Conservation (phyloP, 306 rosid genomes). For the Oxytropis ochrocephala region DNA sequence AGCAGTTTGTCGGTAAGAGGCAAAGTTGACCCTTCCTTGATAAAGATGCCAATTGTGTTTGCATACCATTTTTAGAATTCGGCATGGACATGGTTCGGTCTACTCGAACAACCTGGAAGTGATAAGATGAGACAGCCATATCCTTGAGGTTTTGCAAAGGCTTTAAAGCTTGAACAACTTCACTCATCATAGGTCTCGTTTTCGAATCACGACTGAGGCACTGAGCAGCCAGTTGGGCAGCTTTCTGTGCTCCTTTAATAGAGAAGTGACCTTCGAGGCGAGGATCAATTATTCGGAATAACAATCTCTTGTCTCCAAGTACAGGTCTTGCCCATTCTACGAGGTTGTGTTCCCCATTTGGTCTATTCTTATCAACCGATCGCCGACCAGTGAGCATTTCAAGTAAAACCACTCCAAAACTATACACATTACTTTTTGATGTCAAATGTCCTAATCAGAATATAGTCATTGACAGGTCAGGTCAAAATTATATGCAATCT, state of each 20-base stretch:
- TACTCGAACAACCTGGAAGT: slow-evolving; percentile 57
- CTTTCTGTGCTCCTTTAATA: slow-evolving; percentile 74
- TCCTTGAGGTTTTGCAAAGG: slow-evolving; percentile 78
- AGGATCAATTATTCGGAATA: slow-evolving; percentile 67
- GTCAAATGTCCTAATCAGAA: slow-evolving; percentile 72
- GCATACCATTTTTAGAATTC: slow-evolving; percentile 45
- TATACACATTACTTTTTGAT: slow-evolving; percentile 80
- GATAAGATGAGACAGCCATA: slow-evolving; percentile 72
- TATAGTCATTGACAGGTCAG: not conserved
- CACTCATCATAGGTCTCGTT: slow-evolving; percentile 79
- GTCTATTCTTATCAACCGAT: slow-evolving; percentile 81
- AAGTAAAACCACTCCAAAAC: slow-evolving; percentile 91
- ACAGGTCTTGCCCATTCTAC: slow-evolving; percentile 90
- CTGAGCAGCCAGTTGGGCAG: slow-evolving; percentile 65
- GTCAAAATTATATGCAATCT: slow-evolving; percentile 2
- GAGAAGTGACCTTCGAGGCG: slow-evolving; percentile 98
- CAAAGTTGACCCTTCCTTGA: slow-evolving; percentile 65
- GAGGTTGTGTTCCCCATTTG: slow-evolving; percentile 88
- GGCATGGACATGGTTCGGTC: slow-evolving; percentile 59
- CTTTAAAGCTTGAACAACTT: slow-evolving; percentile 67
- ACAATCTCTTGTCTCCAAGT: slow-evolving; percentile 71
- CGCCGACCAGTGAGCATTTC: slow-evolving; percentile 90
- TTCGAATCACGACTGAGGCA: slow-evolving; percentile 91
- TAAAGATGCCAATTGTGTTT: slow-evolving; percentile 50
- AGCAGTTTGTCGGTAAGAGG: too few species aligned